These are phyloP conservation scores for Talaromyces atroroseus DNA, from an alignment of 2,329 filamentous ascomycete species.

Conservation along the genomic window DNA sequence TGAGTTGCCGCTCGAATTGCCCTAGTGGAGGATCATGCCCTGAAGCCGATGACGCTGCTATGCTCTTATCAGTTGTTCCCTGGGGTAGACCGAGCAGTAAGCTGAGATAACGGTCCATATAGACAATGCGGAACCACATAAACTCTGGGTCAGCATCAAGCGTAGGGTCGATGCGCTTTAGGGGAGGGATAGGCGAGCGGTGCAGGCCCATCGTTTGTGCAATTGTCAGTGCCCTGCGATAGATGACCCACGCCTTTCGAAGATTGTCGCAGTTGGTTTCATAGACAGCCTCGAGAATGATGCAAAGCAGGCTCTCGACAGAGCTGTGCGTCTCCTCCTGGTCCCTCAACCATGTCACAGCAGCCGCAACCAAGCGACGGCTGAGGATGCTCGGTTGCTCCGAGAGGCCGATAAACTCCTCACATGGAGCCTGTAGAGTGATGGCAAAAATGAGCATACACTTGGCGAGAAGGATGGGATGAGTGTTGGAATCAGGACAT, in stretches of 20 bases:
- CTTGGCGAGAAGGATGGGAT: conserved; percentile 31
- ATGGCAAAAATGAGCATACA: conserved; percentile 29
- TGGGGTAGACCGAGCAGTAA: conserved; percentile 36
- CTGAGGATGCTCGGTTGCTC: conserved; percentile 21
- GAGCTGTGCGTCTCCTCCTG: conserved; percentile 30
- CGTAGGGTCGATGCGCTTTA: conserved; percentile 15
- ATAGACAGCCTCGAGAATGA: conserved; percentile 36
- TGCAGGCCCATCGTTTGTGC: conserved; percentile 40
- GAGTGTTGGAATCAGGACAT: conserved; percentile 16
- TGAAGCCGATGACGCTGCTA: conserved; percentile 16
- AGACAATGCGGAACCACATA: conserved; percentile 35
- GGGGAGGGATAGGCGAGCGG: conserved; percentile 15
- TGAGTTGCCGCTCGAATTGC: conserved; percentile 28
- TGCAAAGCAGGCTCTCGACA: conserved; percentile 36
- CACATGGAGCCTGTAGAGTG: conserved; percentile 21
- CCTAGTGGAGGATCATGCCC: conserved; percentile 22
- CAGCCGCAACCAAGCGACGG: conserved; percentile 22
- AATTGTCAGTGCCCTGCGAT: conserved; percentile 31
- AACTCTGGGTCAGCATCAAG: conserved; percentile 15
- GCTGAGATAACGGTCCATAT: conserved; percentile 33
- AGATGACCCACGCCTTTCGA: conserved; percentile 31
- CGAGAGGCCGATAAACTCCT: conserved; percentile 17
- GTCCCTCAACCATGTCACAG: conserved; percentile 25
- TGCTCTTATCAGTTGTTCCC: conserved; percentile 20
- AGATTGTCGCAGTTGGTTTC: conserved; percentile 35